phyloP scores from a whole-genome alignment of 176 grass and related monocot species.

The Typha latifolia region DNA sequence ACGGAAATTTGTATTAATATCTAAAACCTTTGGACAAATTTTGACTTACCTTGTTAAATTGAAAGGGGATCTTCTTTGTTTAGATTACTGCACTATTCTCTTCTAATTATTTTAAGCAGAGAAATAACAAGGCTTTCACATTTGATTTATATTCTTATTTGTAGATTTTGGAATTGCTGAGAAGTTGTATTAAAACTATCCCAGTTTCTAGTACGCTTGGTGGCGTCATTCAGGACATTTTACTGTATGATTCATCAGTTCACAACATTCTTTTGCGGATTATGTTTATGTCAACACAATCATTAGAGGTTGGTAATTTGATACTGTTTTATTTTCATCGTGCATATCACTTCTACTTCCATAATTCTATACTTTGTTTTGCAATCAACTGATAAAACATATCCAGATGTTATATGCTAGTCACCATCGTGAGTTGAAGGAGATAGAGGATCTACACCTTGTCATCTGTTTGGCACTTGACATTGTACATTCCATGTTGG shows the following conservation, averaged over 20 bases:
- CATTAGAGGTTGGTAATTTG: constrained; percentile 34
- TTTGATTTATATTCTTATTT: constrained; percentile 11
- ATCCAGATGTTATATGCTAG: constrained; percentile 38
- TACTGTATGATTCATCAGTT: constrained; percentile 75
- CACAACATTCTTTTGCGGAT: constrained; percentile 52
- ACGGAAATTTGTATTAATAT: too few species aligned
- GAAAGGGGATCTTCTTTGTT: neutral
- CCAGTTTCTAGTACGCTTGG: constrained; percentile 40
- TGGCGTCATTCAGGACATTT: constrained; percentile 56
- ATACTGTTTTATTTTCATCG: constrained; percentile 16
- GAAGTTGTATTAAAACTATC: constrained; percentile 51
- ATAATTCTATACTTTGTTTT: constrained; percentile 13
- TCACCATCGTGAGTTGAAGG: constrained; percentile 35
- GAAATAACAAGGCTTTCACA: neutral
- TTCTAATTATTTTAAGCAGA: neutral
- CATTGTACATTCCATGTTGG: constrained; percentile 44
- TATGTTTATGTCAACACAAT: constrained; percentile 40
- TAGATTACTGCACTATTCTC: neutral
- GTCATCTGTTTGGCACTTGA: constrained; percentile 62
- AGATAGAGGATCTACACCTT: constrained; percentile 57
- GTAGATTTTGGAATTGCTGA: constrained; percentile 79
- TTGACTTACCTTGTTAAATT: neutral
- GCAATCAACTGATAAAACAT: constrained; percentile 7
- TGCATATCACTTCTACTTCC: neutral
- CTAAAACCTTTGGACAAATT: too few species aligned